Evolutionary conservation across 306 rosid species (phyloP), one percentile per base, ranked within the genome.

Genomic region (Corylus heterophylla): DNA sequence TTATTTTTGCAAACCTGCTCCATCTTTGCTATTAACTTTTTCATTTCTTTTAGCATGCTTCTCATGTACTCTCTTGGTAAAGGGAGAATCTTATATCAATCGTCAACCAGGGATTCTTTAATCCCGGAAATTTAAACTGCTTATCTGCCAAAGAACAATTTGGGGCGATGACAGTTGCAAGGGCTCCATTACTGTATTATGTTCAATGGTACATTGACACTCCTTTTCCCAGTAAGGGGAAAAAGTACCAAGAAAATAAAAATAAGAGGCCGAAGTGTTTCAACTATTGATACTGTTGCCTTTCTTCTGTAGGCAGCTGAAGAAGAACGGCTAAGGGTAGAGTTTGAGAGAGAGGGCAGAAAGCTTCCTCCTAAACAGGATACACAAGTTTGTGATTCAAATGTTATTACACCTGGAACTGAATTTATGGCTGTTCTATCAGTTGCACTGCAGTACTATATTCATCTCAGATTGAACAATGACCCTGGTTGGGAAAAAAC

Each of bases 391-490:
- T 89, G 86, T 67, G 98, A 96, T 90, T 96, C 98, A 12, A 96
- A 96, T 91, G 92, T 96, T 62, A 96, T 93, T 74, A 96, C 99
- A 22, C 99, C 99, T 8, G 98, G 99, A 87, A 96, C 99, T 80
- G 96, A 90, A 71, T 93, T 96, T 83, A 96, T 96, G 99, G 92
- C 80, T 85, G 99, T 93, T 82, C 61, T 96, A 72, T 93, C 99
- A 1, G 68, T 93, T 76, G 98, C 98, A 58, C 87, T 96, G 83
- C 98, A 96, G 89, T 96, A 96, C 85, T 96, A 93, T 82, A n/a
- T 91, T 79, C 99, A 96, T 89, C 94, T 93, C 54, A 88, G 99
- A 85, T 74, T 96, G 83, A 96, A 96, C 89, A 96, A 88, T 56
- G 99, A 96, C 76, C 97, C 98, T 79, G 99, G 99, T 54, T 96